A percentile compares a stretch with the other conserved stretches of the same genome.
Evolutionary conservation across 1,284 basidiomycete genomes (phyloP).

Genomic region (Fomitopsis pinicola): DNA sequence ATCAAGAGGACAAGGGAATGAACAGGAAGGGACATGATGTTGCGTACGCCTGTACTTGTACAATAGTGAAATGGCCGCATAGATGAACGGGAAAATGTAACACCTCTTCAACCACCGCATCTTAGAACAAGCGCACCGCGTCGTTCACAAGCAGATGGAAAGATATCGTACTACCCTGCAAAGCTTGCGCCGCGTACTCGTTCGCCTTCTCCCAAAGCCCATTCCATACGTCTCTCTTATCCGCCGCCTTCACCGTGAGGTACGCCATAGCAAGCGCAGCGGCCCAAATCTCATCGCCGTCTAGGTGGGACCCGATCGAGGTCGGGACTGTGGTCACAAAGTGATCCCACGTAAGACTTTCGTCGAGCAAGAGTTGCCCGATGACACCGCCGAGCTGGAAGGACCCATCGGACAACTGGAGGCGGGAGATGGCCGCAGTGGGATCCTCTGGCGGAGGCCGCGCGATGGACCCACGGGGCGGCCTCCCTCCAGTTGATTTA

Average conservation of each 20-base stretch:
- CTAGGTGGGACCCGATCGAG: conserved; percentile 11
- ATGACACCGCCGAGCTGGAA: conserved; percentile 32
- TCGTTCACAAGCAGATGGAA: background rate
- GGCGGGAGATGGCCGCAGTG: conserved; percentile 33
- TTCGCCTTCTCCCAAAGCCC: conserved; percentile 32
- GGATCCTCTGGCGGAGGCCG: background rate
- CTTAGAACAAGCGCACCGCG: background rate
- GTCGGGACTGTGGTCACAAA: background rate
- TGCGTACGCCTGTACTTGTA: no score
- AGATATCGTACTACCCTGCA: background rate
- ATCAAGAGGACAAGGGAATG: background rate
- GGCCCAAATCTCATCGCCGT: conserved; percentile 33
- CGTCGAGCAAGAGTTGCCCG: conserved; percentile 22
- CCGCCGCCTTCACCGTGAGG: conserved; percentile 27
- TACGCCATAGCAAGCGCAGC: conserved; percentile 39
- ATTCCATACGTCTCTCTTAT: conserved; percentile 33
- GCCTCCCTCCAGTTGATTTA: background rate
- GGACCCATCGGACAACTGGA: conserved; percentile 46
- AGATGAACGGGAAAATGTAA: no score
- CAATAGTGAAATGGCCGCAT: no score
- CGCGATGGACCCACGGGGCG: background rate
- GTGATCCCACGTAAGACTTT: conserved; percentile 3
- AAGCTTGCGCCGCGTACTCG: conserved; percentile 24
- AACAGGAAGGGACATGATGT: no score
- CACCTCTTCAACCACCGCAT: background rate